Conservation (phyloP, 805 yeast species). For the Wickerhamomyces rabaulensis region DNA sequence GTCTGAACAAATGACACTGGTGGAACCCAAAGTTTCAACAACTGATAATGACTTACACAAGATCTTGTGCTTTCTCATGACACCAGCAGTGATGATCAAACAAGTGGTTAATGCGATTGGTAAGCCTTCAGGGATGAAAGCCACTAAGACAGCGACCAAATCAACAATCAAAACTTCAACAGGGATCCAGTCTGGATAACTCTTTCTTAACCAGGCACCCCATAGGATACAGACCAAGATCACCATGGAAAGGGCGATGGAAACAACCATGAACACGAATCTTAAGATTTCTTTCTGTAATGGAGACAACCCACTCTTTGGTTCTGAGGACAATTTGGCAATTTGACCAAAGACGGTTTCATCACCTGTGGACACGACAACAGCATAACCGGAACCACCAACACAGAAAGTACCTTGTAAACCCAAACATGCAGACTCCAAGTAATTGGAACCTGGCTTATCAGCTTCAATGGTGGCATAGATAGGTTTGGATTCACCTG, state of each 20-base stretch:
- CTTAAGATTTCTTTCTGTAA: constrained; percentile 36
- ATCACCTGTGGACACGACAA: constrained; percentile 41
- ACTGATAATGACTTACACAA: constrained; percentile 41
- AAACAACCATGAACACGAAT: constrained; percentile 27
- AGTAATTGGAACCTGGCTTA: constrained; percentile 30
- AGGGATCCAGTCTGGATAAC: constrained; percentile 36
- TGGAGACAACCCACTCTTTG: constrained; percentile 36
- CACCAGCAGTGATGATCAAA: constrained; percentile 41
- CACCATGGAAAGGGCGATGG: constrained; percentile 25
- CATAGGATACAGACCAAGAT: constrained; percentile 32
- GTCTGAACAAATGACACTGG: constrained; percentile 40
- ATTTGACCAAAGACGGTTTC: constrained; percentile 42
- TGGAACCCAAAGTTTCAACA: constrained; percentile 54
- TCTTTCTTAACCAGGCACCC: constrained; percentile 38
- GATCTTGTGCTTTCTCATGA: constrained; percentile 39
- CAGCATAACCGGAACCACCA: constrained; percentile 38
- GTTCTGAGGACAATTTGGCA: constrained; percentile 36
- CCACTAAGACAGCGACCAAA: constrained; percentile 40
- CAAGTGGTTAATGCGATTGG: constrained; percentile 48
- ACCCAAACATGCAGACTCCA: constrained; percentile 39
- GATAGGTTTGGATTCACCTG: constrained; percentile 44
- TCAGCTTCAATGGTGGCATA: constrained; percentile 27
- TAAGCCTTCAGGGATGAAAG: constrained; percentile 48
- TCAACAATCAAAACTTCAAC: constrained; percentile 38
- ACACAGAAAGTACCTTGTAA: constrained; percentile 42